A percentile compares a stretch with the other conserved stretches of the same genome.
phyloP scores from a whole-genome alignment of 371 early-diverging fungal species.

The Smittium culicis region DNA sequence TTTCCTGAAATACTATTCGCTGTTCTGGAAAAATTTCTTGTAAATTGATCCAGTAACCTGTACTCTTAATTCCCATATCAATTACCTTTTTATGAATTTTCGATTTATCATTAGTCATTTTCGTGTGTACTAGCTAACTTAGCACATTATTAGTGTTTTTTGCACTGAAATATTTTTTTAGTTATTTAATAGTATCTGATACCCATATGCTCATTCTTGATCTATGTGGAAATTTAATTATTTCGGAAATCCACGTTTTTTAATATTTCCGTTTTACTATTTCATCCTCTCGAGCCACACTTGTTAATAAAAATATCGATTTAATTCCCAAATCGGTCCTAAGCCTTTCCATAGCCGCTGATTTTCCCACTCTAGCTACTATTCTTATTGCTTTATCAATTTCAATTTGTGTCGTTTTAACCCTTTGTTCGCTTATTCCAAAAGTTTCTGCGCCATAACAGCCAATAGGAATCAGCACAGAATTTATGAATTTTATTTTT shows the following conservation, averaged over 20 bases:
- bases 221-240: background rate
- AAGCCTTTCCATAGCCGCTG: background rate
- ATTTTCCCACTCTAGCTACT: slow-evolving; percentile 2
- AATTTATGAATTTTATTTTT: background rate
- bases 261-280: background rate
- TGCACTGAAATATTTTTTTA: background rate
- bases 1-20: background rate
- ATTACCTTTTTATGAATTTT: background rate
- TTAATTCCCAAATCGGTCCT: background rate
- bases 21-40: background rate
- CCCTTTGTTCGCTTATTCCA: background rate
- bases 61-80: background rate
- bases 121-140: background rate
- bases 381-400: slow-evolving; percentile 6
- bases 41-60: background rate
- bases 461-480: background rate
- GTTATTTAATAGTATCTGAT: background rate
- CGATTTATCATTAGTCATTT: background rate
- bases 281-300: background rate
- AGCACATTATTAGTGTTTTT: no score
- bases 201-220: background rate
- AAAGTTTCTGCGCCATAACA: slow-evolving; percentile 1
- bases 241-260: background rate
- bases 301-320: background rate
- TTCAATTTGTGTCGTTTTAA: background rate